Conservation (phyloP, 2,329 filamentous ascomycete species). For the Claviceps purpurea region DNA sequence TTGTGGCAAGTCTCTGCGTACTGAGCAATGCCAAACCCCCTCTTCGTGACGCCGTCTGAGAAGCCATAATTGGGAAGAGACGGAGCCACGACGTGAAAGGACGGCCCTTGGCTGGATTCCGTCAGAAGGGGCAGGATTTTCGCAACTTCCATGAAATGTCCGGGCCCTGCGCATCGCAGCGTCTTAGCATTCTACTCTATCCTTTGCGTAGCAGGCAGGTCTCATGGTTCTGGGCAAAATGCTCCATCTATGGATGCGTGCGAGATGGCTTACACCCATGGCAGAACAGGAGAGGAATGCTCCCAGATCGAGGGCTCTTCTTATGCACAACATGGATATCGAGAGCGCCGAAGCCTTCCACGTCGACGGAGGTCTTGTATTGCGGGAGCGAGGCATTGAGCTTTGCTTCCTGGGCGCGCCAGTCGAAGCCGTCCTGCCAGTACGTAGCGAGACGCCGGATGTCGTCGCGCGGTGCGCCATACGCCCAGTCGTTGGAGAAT, state of each 20-base stretch:
- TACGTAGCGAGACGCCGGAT: constrained; percentile 21
- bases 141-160: constrained; percentile 52
- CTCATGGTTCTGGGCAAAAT: no score
- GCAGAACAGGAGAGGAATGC: constrained; percentile 49
- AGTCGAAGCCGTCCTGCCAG: constrained; percentile 42
- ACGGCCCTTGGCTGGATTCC: constrained; percentile 18
- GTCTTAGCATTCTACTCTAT: neutral
- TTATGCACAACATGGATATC: constrained; percentile 54
- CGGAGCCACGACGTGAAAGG: constrained; percentile 45
- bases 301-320: constrained; percentile 31
- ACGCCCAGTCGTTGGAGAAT: constrained; percentile 21
- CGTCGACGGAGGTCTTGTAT: constrained; percentile 35
- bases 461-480: constrained; percentile 19
- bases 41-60: constrained; percentile 16
- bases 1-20: constrained; percentile 47
- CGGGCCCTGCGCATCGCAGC: constrained; percentile 37
- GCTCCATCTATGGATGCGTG: neutral
- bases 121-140: constrained; percentile 43
- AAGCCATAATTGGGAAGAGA: constrained; percentile 41
- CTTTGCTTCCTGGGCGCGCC: constrained; percentile 43
- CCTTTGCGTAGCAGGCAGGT: no score
- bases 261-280: constrained; percentile 10
- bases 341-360: constrained; percentile 45
- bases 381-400: constrained; percentile 45
- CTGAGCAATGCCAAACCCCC: constrained; percentile 19